Conservation (phyloP, 345 rosid genomes). For the Citrus inodora region DNA sequence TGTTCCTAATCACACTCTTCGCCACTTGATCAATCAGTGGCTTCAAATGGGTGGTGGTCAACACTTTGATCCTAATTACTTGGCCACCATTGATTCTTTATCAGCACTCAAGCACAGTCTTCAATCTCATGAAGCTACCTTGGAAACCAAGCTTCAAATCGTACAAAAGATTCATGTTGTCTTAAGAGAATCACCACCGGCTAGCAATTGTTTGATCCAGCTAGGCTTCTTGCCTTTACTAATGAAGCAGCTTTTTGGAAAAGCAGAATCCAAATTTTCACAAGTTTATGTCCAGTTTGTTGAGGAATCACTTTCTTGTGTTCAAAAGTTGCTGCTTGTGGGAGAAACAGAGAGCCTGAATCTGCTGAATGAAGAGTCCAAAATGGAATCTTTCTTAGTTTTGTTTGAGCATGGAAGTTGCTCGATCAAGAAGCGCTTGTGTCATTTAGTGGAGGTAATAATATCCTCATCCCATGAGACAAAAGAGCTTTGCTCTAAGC, state of each 20-base stretch:
- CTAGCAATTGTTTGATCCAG: constrained; percentile 27
- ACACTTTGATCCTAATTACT: constrained; percentile 21
- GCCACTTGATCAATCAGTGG: constrained; percentile 53
- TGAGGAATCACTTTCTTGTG: constrained; percentile 37
- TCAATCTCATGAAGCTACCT: constrained; percentile 27
- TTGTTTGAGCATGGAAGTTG: constrained; percentile 35
- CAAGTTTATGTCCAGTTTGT: constrained; percentile 25
- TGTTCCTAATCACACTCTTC: constrained; percentile 65
- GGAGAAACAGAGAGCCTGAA: constrained; percentile 26
- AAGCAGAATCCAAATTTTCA: constrained; percentile 20
- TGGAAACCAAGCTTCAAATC: constrained; percentile 25
- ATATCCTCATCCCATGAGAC: constrained; percentile 40
- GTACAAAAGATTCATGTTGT: constrained; percentile 27
- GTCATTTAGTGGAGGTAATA: constrained; percentile 38
- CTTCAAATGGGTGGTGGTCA: constrained; percentile 20
- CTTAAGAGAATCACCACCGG: constrained; percentile 27
- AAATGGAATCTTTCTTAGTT: constrained; percentile 27
- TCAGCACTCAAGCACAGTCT: constrained; percentile 36
- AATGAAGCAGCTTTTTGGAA: constrained; percentile 33
- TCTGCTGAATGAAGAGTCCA: constrained; percentile 38
- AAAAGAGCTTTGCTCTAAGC: constrained; percentile 29
- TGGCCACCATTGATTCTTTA: constrained; percentile 21
- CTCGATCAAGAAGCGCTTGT: constrained; percentile 32
- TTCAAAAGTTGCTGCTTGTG: constrained; percentile 28
- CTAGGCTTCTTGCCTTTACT: constrained; percentile 45